Base-by-base conservation (phyloP, 169 alveolate species). In the Plasmodium falciparum region DNA sequence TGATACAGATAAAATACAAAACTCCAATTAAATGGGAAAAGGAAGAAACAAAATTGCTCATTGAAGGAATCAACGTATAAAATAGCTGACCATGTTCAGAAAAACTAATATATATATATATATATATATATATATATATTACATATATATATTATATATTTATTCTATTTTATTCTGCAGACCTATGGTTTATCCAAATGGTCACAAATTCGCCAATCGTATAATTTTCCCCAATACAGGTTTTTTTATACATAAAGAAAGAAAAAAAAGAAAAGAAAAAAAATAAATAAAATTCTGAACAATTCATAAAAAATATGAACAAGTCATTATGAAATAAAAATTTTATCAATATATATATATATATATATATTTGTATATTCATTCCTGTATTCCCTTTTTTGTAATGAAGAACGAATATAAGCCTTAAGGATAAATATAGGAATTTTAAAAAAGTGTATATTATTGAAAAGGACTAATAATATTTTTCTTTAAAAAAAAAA, bases 381-480 rank as follows among this genome's bases (percentile, higher is more conserved):
- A 9, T 12, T 22, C 24, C 62, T 24, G 11, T 52, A 17, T 70
- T 17, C 17, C 24, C 24, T 24, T 71, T 66, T 66, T 59, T 29
- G 45, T 43, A 0, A 26, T 15, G 33, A 12, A 78, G 89, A 54
- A 78, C 78, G 0, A 78, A 59, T 24, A 59, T 52, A 39, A 78
- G 89, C 45, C 54, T 78, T 33, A 78, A 66, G 26, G 89, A 78
- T 43, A 78, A 78, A 26, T 66, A 49, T 45, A 65, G 72, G 50
- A 78, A 65, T 17, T 65, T 78, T 61, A 78, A 76, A 52, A 76
- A 78, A 43, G 89, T 78, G 13, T 66, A 65, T 52, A 65, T 78
- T 22, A 49, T 78, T 33, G 75, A 78, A 47, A 78, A 66, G 49
- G 71, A 54, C 4, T 78, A 70, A 66, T 12, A 9, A 49, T 50